A percentile compares a stretch with the other conserved stretches of the same genome.
phyloP scores from a whole-genome alignment of 1,139 yeast genomes.

The Hansenula lynferdii region DNA sequence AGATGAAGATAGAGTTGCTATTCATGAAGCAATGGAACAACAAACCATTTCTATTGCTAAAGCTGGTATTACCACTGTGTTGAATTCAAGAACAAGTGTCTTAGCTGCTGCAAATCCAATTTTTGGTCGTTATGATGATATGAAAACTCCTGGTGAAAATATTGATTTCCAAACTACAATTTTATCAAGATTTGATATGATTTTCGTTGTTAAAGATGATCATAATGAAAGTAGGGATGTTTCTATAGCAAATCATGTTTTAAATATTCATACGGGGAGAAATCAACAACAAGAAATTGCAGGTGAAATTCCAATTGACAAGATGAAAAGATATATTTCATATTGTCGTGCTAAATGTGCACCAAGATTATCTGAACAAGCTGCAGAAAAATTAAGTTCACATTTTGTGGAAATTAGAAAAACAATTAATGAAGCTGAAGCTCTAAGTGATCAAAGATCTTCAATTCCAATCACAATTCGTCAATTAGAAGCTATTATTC shows the following conservation, averaged over 20 bases:
- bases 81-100: constrained; percentile 93
- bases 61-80: constrained; percentile 96
- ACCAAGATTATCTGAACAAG: constrained; percentile 85
- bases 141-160: constrained; percentile 95
- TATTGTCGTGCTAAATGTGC: constrained; percentile 90
- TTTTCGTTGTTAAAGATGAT: constrained; percentile 93
- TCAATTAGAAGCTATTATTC: constrained; percentile 94
- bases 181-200: constrained; percentile 97
- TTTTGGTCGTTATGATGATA: constrained; percentile 93
- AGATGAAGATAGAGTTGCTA: constrained; percentile 98
- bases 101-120: constrained; percentile 98
- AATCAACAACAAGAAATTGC: constrained; percentile 46
- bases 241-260: constrained; percentile 90
- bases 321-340: constrained; percentile 88
- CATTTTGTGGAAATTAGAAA: constrained; percentile 91
- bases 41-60: constrained; percentile 99
- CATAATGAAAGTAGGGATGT: constrained; percentile 85
- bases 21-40: constrained; percentile 99
- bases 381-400: constrained; percentile 88
- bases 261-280: constrained; percentile 87
- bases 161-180: constrained; percentile 97
- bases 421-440: constrained; percentile 76
- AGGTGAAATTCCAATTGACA: constrained; percentile 86
- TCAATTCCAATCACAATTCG: constrained; percentile 97
- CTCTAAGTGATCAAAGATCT: constrained; percentile 81